Base-by-base conservation (phyloP, 768 basidiomycete genomes). In the Tricholoma sp. region DNA sequence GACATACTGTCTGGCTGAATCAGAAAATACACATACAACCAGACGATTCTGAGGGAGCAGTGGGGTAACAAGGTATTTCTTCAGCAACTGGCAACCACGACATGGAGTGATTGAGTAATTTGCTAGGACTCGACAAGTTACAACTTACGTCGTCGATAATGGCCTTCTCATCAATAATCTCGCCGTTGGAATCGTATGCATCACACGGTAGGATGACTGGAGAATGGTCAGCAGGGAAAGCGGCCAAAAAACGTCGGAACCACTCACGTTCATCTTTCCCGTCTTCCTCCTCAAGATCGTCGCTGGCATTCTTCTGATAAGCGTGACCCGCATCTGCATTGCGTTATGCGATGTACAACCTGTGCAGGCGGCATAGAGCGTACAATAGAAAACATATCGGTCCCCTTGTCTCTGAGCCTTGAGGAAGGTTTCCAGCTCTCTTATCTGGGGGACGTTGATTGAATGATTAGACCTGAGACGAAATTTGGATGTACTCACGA, bases 181-280 rank as follows among this genome's bases (percentile, higher is more conserved):
- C 45, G 0, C 53, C 53, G 1, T 43, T 21, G 3, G 9, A 12
- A 45, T 29, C 21, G 10, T 31, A 19, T 43, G 39, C 53, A 12
- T 54, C 53, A 18, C 18, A 41, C 2, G 53, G 53, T 14, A 54
- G 5, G 27, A 54, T 54, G n/a, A 41, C 53, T 54, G 24, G 0
- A 3, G 2, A 7, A 14, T 22, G 18, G 41, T 54, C 12, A 54
- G n/a, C 27, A 4, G 8, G 18, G 47, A 1, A 50, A 32, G 19
- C 14, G 19, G 21, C 39, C n/a, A n/a, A 10, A n/a, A 3, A 7
- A 41, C 4, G 3, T 7, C 4, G 10, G 6, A 24, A 29, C 2
- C 19, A 45, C 53, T 22, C 19, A 54, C 53, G 41, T 19, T 54
- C 53, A 19, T 54, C 53, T 45, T 43, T 54, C 22, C 53, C 53